Base-by-base conservation (phyloP, 2,329 filamentous ascomycete genomes). In the Xylaria digitata region DNA sequence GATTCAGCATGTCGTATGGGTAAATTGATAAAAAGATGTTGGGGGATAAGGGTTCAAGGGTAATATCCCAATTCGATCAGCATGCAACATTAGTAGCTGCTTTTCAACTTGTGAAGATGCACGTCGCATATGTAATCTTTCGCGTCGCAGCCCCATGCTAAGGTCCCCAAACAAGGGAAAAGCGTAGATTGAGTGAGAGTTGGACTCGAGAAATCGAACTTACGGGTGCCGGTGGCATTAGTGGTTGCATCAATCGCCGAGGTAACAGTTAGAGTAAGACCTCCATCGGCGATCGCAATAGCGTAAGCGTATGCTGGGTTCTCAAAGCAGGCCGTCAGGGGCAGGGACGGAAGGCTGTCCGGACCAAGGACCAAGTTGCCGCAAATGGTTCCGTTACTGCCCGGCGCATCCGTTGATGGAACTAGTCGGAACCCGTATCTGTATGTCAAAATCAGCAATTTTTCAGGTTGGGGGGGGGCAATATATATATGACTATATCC, bases 381-480 rank as follows among this genome's bases (percentile, higher is more conserved):
- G 46, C 65, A 67, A 2, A 67, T 67, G 6, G 46, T 53, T 9
- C 61, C 61, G 23, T 64, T 61, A 52, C 40, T 61, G n/a, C 61
- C 61, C 17, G 65, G 50, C n/a, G 65, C 50, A n/a, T 46, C 65
- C 1, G 61, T 58, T 8, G 65, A 67, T 6, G 65, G 61, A 49
- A 65, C n/a, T 8, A 67, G 6, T 9, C 61, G 43, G 61, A 67
- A 67, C 30, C 65, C 65, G 34, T 67, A 67, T 26, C 65, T 67
- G 7, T 3, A 45, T 15, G n/a, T 19, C 3, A 23, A 30, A 13
- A 21, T 66, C 63, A 67, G 61, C 17, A 26, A 26, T 8, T 40
- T 37, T 7, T 23, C 15, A 6, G 30, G 17, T 15, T n/a, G 19
- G 11, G 17, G 26, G 11, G 8, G 17, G 11, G 21, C n/a, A 42